Percentiles rank a stretch among this genome's conserved stretches.
Conservation (phyloP, 2,329 filamentous ascomycete genomes). For the Phyllosticta capitalensis region DNA sequence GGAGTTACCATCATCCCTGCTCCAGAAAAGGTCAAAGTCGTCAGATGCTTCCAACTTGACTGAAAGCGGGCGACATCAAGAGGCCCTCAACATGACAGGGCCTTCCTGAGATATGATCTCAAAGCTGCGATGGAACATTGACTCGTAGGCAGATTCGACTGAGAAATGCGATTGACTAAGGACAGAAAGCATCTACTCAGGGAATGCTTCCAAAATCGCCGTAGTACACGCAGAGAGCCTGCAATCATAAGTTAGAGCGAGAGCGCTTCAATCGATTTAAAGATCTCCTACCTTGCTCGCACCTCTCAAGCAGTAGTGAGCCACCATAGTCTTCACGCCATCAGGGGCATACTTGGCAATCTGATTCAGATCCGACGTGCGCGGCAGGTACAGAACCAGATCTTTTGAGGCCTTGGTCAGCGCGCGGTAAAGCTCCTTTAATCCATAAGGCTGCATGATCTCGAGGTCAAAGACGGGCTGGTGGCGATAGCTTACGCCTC, state of each 20-base stretch:
- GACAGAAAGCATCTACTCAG: background rate
- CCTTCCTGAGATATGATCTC: background rate
- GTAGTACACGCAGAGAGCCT: constrained; percentile 10
- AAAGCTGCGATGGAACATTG: background rate
- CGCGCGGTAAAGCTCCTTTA: constrained; percentile 33
- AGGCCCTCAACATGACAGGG: no score
- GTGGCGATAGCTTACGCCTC: constrained; percentile 54
- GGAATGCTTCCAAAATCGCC: background rate
- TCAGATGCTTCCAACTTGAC: no score
- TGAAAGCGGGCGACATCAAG: no score
- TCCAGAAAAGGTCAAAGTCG: no score
- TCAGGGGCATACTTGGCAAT: constrained; percentile 25
- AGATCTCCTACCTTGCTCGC: constrained; percentile 6
- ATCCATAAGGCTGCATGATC: constrained; percentile 82
- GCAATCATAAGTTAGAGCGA: background rate
- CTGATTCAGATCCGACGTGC: constrained; percentile 37
- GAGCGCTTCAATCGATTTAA: background rate
- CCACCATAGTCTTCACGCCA: constrained; percentile 26
- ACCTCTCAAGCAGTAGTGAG: constrained; percentile 13
- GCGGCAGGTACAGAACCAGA: constrained; percentile 70
- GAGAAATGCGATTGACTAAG: background rate
- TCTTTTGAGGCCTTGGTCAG: constrained; percentile 35
- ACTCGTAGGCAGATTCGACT: background rate
- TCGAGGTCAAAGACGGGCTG: constrained; percentile 70
- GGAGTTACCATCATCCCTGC: no score